Evolutionary conservation across 805 yeast genomes (phyloP).

Genomic region (Wickerhamomyces silvicola): DNA sequence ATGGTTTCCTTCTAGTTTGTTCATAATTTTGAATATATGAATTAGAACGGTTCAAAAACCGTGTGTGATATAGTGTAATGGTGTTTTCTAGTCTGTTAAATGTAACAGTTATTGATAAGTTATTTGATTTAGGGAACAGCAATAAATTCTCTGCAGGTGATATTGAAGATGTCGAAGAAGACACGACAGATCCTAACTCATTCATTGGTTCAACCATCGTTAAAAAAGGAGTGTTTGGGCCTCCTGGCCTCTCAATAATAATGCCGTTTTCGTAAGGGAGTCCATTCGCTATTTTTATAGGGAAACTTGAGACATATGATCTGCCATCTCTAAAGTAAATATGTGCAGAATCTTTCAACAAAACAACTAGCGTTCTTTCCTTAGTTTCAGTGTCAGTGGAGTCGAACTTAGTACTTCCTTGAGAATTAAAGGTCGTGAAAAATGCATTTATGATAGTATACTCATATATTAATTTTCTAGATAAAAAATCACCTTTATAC

Average conservation of each 20-base stretch:
- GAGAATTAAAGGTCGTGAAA: constrained; percentile 43
- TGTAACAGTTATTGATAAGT: constrained; percentile 48
- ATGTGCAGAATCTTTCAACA: constrained; percentile 53
- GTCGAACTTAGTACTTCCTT: constrained; percentile 12
- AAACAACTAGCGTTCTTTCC: constrained; percentile 47
- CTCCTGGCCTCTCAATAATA: constrained; percentile 45
- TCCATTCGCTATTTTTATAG: constrained; percentile 57
- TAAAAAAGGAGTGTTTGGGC: constrained; percentile 33
- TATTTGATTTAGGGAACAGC: constrained; percentile 41
- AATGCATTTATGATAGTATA: constrained; percentile 52
- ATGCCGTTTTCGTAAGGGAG: constrained; percentile 65
- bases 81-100: constrained; percentile 38
- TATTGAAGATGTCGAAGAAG: constrained; percentile 63
- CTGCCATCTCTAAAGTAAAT: constrained; percentile 58
- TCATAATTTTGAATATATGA: not conserved
- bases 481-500: constrained; percentile 42
- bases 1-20: constrained; percentile 14
- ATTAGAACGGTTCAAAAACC: constrained; percentile 29
- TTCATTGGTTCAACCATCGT: constrained; percentile 70
- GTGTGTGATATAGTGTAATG: constrained; percentile 50
- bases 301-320: constrained; percentile 55
- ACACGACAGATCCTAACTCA: constrained; percentile 65
- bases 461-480: constrained; percentile 43
- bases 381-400: constrained; percentile 5
- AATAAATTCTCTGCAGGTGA: constrained; percentile 51